Evolutionary conservation across 306 rosid genomes (phyloP), one percentile per base, ranked within the genome.

Genomic region (Hippophae rhamnoides): DNA sequence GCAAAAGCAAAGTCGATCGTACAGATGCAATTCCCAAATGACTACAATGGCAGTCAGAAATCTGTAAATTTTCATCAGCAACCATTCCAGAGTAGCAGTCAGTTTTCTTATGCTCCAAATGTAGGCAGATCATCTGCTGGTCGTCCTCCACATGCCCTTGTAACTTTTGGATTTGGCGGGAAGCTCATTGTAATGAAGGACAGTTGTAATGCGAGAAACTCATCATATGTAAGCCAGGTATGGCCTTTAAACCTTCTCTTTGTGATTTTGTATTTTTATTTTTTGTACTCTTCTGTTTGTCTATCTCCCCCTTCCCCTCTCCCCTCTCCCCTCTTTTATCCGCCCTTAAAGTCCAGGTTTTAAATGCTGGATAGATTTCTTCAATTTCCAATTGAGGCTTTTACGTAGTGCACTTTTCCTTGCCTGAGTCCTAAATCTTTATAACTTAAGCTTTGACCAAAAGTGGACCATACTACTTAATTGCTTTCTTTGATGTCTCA

Each of bases 151-250:
- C 97, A 87, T 79, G 84, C 95, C 43, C 63, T 90, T 18, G 97
- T 78, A 43, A 81, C 95, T 40, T 90, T 90, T 25, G 95, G 97
- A 18, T 90, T 90, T 76, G 97, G 97, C n/a, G 95, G 97, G 64
- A 90, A 86, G 71, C 97, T 90, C 74, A 54, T 90, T 40, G 57
- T 90, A 69, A 80, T 81, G 97, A 87, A 90, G 63, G 85, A 81
- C 66, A 71, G 65, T 54, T 77, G 79, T 74, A 58, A 61, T 27
- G 49, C 70, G 70, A 69, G 71, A 10, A 79, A 76, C 75, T 72
- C 86, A 52, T 72, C 82, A 2, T 79, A 68, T 65, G 90, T 85
- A 65, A 74, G 75, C 70, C 94, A 84, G 95, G 95, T 18, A 18
- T 18, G 23, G 23, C 10, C 10, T 18, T 18, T 18, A 18, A 18